Evolutionary conservation across 495 filamentous ascomycete species (phyloP), one percentile per base, ranked within the genome.

Genomic region (Lineolata rhizophorae): DNA sequence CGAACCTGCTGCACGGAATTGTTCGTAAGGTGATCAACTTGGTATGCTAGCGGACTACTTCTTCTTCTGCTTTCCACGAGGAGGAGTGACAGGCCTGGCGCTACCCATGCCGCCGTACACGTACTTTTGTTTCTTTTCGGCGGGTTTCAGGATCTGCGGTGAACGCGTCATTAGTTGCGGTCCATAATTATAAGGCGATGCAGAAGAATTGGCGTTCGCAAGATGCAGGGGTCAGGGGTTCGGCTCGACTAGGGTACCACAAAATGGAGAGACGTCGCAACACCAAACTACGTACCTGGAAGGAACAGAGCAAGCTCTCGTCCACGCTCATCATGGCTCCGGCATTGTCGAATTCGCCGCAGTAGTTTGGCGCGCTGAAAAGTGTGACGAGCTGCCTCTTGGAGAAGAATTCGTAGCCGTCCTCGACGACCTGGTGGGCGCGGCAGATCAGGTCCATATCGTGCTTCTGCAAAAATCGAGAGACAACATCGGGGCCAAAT

Each of bases 91-190:
- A 58, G 76, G 68, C 60, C 72, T 73, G 70, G 73, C 69, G 60
- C 72, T 68, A 62, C 77, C 78, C 62, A 84, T 72, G 64, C 76
- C 70, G 63, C 73, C 72, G 61, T 78, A 77, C 52, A 92, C 85
- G 67, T 92, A 97, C 82, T 97, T 97, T 81, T 92, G 85, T 76
- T 97, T 97, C 72, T 97, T 97, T 70, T 97, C 87, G 57, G 87
- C 87, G 50, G 87, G 87, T 63, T 95, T 97, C 60, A 97, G 64
- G 56, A 97, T 97, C 85, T 95, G 44, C 20, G 15, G 17, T 10
- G 22, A 3, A 19, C 20, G 4, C 4, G 18, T 19, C 2, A 24
- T 18, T 3, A 16, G 3, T 20, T 15, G 28, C 28, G 28, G 14
- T 8, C 15, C 8, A 8, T 11, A 18, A 33, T 32, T 5, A 5